Base-by-base conservation (phyloP, 2,329 filamentous ascomycete genomes). In the Clarireedia homoeocarpa region DNA sequence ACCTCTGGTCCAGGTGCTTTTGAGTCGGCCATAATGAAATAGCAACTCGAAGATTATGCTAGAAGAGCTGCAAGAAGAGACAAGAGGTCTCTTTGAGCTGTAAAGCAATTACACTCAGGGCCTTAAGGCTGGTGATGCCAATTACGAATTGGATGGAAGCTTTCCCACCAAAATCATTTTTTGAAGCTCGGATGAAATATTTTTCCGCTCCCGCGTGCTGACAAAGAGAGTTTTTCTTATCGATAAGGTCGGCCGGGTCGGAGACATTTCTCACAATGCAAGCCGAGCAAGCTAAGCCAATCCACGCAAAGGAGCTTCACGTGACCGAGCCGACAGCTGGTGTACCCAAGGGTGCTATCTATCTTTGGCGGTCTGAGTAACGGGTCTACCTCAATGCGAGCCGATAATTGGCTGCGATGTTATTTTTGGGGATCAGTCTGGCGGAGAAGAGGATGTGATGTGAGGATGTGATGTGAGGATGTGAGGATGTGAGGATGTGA, bases 1-100 rank as follows among this genome's bases (percentile, higher is more conserved):
- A 61, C 60, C 53, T 61, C 54, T 49, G 60, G 56, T 23, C 59
- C 49, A 34, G 67, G 61, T 6, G 49, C n/a, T 54, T 54, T 54
- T 38, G 52, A 40, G 45, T 54, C 52, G 20, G 52, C 39, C 52
- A 54, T 54, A 49, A 36, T 30, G 27, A 30, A 30, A 9, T 54
- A 30, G 45, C 5, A 4, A 20, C 12, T 24, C 42, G 36, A 27
- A 17, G 26, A 2, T 27, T 9, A n/a, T 12, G 6, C 24, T 42
- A 23, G 14, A 17, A 38, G 24, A 26, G 17, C 45, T 26, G 17
- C 14, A 14, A 49, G 36, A 34, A 23, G 27, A 36, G 44, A 4
- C 15, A 10, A 34, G 7, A 17, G 30, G 24, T 36, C 36, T 47
- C 51, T 20, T 23, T 1, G 30, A 39, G 2, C 45, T 20, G 17